Base-by-base conservation (phyloP, 2,329 filamentous ascomycete genomes). In the Tothia fuscella region DNA sequence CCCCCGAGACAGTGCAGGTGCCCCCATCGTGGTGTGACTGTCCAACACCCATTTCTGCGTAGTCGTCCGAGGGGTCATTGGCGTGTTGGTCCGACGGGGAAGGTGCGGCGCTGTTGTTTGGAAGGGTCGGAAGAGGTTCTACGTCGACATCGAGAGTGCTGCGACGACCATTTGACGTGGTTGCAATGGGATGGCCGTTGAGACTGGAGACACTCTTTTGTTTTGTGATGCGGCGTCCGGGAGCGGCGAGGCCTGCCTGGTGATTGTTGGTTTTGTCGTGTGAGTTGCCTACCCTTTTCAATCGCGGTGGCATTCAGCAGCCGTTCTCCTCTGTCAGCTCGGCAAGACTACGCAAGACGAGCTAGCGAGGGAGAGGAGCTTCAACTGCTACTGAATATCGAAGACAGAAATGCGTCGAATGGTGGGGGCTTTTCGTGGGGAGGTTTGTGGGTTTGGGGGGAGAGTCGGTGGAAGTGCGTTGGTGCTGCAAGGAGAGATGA, bases 241-340 rank as follows among this genome's bases (percentile, higher is more conserved):
- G 77, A 56, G 79, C 79, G 71, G 87, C 81, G 61, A 86, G 71
- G 57, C 85, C 86, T 80, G 84, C 87, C 66, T 94, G 87, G 66
- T 93, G 82, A 62, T 82, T 78, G 53, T 63, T 66, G 63, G 55
- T 65, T 64, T 58, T 61, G 57, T 56, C 65, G 63, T 56, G 64
- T 57, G 51, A 53, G 52, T 58, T 59, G 60, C 50, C 53, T 37
- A 25, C 22, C 53, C 53, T 55, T 58, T 55, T 63, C 54, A 54
- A 56, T 58, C 63, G 66, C 50, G 62, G 60, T 63, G 67, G 66
- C 66, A 70, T 69, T 28, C 56, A 62, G 57, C 53, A 17, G 5
- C 33, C 22, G 35, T 22, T 31, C 38, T 53, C 57, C 56, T 56
- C 51, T 51, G 51, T 50, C 52, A 56, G 53, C 60, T 62, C 59